Evolutionary conservation across 2,329 filamentous ascomycete genomes (phyloP).

Genomic region (Colletotrichum cereale): DNA sequence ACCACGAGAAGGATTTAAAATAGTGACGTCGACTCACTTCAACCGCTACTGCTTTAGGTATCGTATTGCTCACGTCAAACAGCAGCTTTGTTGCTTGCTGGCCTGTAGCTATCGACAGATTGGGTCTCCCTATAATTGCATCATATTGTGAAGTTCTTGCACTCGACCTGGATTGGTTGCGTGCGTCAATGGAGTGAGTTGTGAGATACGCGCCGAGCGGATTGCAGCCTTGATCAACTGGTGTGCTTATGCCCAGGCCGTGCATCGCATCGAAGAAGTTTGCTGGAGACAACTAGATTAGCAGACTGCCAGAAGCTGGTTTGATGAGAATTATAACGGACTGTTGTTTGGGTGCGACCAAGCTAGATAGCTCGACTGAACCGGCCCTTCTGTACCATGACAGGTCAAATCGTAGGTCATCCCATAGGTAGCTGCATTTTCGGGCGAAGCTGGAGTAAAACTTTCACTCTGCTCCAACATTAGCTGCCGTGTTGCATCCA

Average conservation of each 20-base stretch:
- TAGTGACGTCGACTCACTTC: slow-evolving; percentile 40
- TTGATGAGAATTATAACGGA: neutral
- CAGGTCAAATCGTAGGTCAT: slow-evolving; percentile 38
- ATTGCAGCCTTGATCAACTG: slow-evolving; percentile 13
- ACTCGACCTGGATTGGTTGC: slow-evolving; percentile 29
- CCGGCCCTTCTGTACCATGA: slow-evolving; percentile 19
- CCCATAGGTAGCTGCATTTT: slow-evolving; percentile 37
- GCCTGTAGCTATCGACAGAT: slow-evolving; percentile 39
- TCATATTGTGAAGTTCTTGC: slow-evolving; percentile 25
- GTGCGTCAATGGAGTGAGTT: slow-evolving; percentile 17
- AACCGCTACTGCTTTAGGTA: slow-evolving; percentile 43
- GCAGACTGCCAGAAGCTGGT: too few species aligned
- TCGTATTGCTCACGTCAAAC: slow-evolving; percentile 36
- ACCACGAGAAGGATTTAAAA: too few species aligned
- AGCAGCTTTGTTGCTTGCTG: slow-evolving; percentile 41
- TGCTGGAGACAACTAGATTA: neutral
- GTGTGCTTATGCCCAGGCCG: slow-evolving; percentile 14
- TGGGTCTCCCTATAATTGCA: neutral
- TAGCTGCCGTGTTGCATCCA: neutral
- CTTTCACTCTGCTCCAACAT: slow-evolving; percentile 23
- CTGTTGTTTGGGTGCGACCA: slow-evolving; percentile 34
- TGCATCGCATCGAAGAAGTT: slow-evolving; percentile 25
- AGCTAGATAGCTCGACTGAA: slow-evolving; percentile 30
- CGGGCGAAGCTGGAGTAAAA: slow-evolving; percentile 39
- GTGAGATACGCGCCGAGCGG: slow-evolving; percentile 24